Evolutionary conservation across 768 basidiomycete genomes (phyloP).

Genomic region (Calocybe gangraenosa): DNA sequence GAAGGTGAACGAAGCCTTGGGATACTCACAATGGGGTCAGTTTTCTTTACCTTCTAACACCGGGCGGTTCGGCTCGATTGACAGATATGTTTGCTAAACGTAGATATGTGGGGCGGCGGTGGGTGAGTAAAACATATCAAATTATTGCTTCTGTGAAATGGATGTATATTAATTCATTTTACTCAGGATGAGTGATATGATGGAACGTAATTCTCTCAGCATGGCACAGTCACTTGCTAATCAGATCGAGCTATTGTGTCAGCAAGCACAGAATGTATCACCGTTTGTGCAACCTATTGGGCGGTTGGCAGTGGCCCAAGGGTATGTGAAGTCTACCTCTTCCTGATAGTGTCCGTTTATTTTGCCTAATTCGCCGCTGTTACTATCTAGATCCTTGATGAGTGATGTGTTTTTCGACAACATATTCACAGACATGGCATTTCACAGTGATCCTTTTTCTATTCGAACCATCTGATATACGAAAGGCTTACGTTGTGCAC

Average conservation of each 20-base stretch:
- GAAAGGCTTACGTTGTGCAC: neutral
- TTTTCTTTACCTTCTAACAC: neutral
- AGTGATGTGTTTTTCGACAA: conserved; percentile 41
- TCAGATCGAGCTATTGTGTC: conserved; percentile 30
- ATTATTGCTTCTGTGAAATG: neutral
- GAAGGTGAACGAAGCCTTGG: conserved; percentile 32
- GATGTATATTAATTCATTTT: neutral
- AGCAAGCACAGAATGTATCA: conserved; percentile 34
- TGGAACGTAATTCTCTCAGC: conserved; percentile 37
- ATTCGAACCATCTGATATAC: neutral
- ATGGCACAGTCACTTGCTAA: conserved; percentile 30
- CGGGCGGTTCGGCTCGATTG: neutral
- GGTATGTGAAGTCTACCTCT: conserved; percentile 20
- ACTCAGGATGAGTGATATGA: conserved; percentile 32
- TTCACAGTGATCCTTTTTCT: conserved; percentile 30
- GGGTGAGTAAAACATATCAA: conserved; percentile 19
- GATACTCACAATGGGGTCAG: conserved; percentile 37
- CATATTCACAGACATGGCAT: conserved; percentile 37
- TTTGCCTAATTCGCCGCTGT: neutral
- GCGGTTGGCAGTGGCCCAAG: conserved; percentile 32
- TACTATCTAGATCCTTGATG: conserved; percentile 27
- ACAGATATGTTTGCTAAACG: conserved; percentile 4
- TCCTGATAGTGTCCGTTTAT: neutral
- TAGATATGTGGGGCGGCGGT: conserved; percentile 41
- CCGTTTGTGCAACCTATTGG: conserved; percentile 34